phyloP scores from a whole-genome alignment of 495 filamentous ascomycete genomes.

The Annulohypoxylon maeteangense region DNA sequence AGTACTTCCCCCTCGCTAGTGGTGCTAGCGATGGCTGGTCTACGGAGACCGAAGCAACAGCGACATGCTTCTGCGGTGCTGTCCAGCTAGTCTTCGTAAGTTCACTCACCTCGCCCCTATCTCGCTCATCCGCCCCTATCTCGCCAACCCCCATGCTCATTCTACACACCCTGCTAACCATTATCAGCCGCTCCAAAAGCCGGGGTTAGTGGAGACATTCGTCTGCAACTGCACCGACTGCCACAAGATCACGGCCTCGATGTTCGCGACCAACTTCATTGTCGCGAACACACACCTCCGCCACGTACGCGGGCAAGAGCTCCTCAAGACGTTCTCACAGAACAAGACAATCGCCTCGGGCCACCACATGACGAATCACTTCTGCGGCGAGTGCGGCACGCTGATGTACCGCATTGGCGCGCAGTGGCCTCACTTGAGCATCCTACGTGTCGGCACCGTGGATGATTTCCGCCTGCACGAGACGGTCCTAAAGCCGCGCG shows the following conservation, averaged over 20 bases:
- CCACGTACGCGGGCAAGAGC: constrained; percentile 59
- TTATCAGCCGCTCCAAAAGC: constrained; percentile 52
- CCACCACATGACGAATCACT: constrained; percentile 64
- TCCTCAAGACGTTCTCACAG: constrained; percentile 55
- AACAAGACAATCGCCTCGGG: constrained; percentile 53
- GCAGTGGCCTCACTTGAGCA: constrained; percentile 51
- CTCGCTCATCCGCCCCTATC: no score
- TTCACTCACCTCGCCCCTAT: constrained; percentile 8
- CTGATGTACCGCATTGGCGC: constrained; percentile 62
- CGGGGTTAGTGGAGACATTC: constrained; percentile 61
- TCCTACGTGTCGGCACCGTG: constrained; percentile 64
- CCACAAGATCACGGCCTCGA: constrained; percentile 68
- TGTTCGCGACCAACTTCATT: constrained; percentile 68
- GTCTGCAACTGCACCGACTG: constrained; percentile 68
- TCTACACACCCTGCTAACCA: background rate
- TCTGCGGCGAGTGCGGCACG: constrained; percentile 64
- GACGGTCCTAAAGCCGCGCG: constrained; percentile 59
- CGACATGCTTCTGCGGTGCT: constrained; percentile 56
- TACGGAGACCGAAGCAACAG: constrained; percentile 30
- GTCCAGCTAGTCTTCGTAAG: constrained; percentile 64
- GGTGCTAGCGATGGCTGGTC: constrained; percentile 51
- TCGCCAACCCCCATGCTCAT: background rate
- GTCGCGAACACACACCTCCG: constrained; percentile 53
- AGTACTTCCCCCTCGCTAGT: constrained; percentile 43
- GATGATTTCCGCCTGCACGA: constrained; percentile 65